Evolutionary conservation across 139 green algal species (phyloP), one percentile per base, ranked within the genome.

Genomic region (Spirogloea muscicola): DNA sequence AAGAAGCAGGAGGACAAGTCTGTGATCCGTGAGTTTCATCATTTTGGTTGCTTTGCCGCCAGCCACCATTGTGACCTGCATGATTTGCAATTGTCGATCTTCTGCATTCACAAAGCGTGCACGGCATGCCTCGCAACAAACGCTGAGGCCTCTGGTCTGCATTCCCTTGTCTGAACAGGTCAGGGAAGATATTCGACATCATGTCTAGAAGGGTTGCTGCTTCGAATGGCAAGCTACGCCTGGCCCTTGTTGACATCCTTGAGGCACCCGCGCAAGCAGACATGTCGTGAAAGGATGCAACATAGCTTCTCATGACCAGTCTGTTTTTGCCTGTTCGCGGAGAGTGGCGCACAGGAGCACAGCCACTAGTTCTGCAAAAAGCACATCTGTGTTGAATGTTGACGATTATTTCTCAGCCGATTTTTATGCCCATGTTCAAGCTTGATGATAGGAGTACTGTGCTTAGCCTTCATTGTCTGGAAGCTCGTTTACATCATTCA

Each of bases 21-120:
- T 66, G 49, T 34, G 58, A 72, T n/a, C 71, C 71, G 58, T 79
- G 34, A 61, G 58, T 79, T n/a, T 72, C 6, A 57, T 62, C 36
- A 72, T 36, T 72, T 72, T 39, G 39, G 27, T 63, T 62, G 33
- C 48, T 62, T 64, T 64, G 29, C 39, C 36, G 55, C 29, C 10
- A 16, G 10, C 36, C 10, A 9, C 13, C 10, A 13, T 13, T 64
- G 29, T 64, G 55, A 40, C 39, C 55, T 64, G 29, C 13, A 64
- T 13, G 55, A 64, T 16, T 64, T 38, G 29, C 29, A 21, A 49
- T 10, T 16, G 52, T 5, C 6, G 7, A 62, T 7, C 40, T 62
- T 39, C 9, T 62, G 38, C 9, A 5, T 6, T 33, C 37, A 7
- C 9, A 7, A 43, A 43, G 5, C 52, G 52, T 62, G 5, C 52